Evolutionary conservation across 2,329 filamentous ascomycete genomes (phyloP).

Genomic region (Colletotrichum eremochloae): DNA sequence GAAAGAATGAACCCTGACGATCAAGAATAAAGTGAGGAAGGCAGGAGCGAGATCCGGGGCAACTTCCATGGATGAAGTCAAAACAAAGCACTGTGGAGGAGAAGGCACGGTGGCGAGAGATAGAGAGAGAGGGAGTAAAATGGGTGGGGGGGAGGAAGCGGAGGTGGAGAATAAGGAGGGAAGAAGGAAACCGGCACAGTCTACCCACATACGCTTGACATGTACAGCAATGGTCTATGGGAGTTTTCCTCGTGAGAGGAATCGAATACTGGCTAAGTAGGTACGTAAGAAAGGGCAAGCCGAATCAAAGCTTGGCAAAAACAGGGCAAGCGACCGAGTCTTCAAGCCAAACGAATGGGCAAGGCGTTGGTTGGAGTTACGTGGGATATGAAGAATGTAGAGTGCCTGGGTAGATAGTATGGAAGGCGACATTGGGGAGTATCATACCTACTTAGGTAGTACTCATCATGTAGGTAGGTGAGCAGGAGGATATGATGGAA

Average conservation of each 20-base stretch:
- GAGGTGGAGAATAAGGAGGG: background rate
- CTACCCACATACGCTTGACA: too few species aligned
- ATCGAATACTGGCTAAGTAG: background rate
- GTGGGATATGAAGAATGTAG: background rate
- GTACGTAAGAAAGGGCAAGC: background rate
- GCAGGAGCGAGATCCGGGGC: background rate
- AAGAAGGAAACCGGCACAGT: background rate
- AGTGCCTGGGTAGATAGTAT: background rate
- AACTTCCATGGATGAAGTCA: constrained; percentile 30
- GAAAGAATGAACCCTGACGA: background rate
- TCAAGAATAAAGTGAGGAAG: background rate
- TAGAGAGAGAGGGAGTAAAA: too few species aligned
- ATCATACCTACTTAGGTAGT: background rate
- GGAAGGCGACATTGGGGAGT: too few species aligned
- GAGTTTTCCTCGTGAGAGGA: background rate
- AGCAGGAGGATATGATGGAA: background rate
- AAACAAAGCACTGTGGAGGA: constrained; percentile 27
- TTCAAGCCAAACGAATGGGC: background rate
- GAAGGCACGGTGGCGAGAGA: background rate
- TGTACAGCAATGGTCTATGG: background rate
- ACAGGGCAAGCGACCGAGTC: background rate
- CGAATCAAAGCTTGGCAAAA: background rate
- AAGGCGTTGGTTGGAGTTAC: background rate
- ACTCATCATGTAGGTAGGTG: background rate
- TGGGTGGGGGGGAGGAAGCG: background rate